Evolutionary conservation across 768 basidiomycete species (phyloP), one percentile per base, ranked within the genome.

Genomic region (Butyriboletus loyo): DNA sequence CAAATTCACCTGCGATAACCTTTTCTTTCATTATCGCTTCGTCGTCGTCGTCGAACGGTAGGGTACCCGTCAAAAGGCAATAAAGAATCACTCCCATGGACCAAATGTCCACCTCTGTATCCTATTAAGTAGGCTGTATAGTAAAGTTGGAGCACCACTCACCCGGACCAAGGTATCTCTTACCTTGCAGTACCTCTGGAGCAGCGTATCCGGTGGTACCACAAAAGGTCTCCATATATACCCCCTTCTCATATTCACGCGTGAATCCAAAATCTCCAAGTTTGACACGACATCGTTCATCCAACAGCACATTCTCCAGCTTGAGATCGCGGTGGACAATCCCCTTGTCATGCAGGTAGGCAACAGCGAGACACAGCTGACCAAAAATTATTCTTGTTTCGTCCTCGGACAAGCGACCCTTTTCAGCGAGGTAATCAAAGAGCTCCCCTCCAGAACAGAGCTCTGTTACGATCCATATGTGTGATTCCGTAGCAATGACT

Each of bases 321-420:
- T 99, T 99, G 61, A 99, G 77, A 70, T 99, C 96, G 28, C 97
- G 84, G 68, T 99, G 97, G 1, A 98, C 94, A 63, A 98, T 92
- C 47, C 92, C 92, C 67, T 88, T 87, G 47, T 85, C 81, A 67
- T 99, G 97, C 24, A 97, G 78, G 70, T 95, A 95, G 21, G 88
- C 92, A 21, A 98, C 89, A 0, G 94, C 95, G 10, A 98, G 85
- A 63, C 89, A 90, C 5, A 98, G 75, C 66, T 98, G 94, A n/a
- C 97, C 96, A 65, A 99, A 97, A n/a, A 98, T 72, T 21, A 87
- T 72, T 60, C 83, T 82, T 5, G 92, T 78, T 72, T 99, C 97
- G 37, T 85, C 82, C 69, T 96, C 92, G 21, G 81, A 73, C 48
- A 98, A 69, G 3, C 95, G 81, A 21, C 93, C 92, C 62, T 96